These are phyloP conservation scores for Nakazawaea laoshanensis DNA, from an alignment of 805 yeast species.

Conservation along the genomic window DNA sequence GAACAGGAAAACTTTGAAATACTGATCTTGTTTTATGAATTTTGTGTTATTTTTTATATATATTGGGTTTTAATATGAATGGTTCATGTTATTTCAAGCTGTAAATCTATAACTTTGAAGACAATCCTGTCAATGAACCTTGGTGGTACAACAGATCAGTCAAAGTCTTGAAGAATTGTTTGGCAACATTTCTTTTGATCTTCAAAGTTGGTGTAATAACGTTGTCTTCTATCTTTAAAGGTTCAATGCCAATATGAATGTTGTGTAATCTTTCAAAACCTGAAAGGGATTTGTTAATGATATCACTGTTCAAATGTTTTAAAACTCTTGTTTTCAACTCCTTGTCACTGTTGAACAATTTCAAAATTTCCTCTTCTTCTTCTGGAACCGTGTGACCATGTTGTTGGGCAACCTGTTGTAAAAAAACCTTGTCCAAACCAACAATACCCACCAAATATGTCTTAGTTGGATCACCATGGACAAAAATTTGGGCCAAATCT, in stretches of 20 bases:
- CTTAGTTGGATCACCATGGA: conserved; percentile 56
- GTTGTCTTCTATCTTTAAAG: conserved; percentile 51
- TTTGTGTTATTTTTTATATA: too few species aligned
- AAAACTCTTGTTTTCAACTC: conserved; percentile 25
- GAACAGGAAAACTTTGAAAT: conserved; percentile 19
- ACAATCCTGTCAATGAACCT: conserved; percentile 9
- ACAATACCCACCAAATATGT: conserved; percentile 50
- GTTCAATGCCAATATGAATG: conserved; percentile 43
- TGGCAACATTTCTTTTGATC: conserved; percentile 23
- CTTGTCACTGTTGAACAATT: conserved; percentile 5
- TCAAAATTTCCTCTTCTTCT: background rate
- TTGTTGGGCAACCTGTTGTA: background rate
- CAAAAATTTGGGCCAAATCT: conserved; percentile 40
- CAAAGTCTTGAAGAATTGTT: conserved; percentile 3
- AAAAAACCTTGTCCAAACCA: conserved; percentile 44
- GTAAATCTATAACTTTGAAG: conserved; percentile 4
- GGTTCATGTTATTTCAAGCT: too few species aligned
- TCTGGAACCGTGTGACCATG: too few species aligned
- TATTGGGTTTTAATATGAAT: too few species aligned
- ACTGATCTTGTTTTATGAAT: too few species aligned
- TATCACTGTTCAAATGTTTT: conserved; percentile 27
- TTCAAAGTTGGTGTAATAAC: conserved; percentile 61
- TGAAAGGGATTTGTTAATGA: conserved; percentile 29
- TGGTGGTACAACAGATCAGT: conserved; percentile 11
- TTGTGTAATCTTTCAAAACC: conserved; percentile 63